Base-by-base conservation (phyloP, 2,329 filamentous ascomycete genomes). In the Trichoderma sp. region DNA sequence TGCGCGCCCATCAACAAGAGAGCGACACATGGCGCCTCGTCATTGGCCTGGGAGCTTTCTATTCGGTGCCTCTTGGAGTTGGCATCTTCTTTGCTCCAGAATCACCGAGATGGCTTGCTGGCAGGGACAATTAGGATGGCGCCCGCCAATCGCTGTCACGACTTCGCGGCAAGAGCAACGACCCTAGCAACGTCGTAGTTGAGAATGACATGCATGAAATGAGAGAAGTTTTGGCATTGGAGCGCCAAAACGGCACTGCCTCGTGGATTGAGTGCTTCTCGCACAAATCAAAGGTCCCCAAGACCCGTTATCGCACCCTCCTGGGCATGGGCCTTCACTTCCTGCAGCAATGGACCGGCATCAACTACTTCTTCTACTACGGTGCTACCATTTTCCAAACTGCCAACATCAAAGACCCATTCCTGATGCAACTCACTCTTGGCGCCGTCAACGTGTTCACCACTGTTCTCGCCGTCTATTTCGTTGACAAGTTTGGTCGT, bases 401-500 rank as follows among this genome's bases (percentile, higher is more conserved):
- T 1, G 87, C 90, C 3, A 90, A 89, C 68, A 83, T 92, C 56
- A 77, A 84, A 2, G 89, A 92, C 76, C 86, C 87, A 19, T 90
- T 89, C 72, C 80, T 87, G 67, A 90, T 87, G 0, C 88, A 90
- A 74, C 87, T 92, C 75, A 91, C 92, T 68, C 82, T 91, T 1
- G 84, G 84, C 19, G 86, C 84, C 6, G 88, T 92, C 71, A 92
- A 92, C 72, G 89, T 92, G 12, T 83, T 80, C 70, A 86, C 85
- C 75, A 91, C 90, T 17, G 87, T 92, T 70, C 83, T 84, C 39
- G 89, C 89, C 34, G 81, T 93, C 5, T 92, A 87, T 71, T 82
- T 92, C 25, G 89, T 92, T 1, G 89, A 92, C 74, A 84, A 84
- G 70, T 89, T 84, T 67, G 90, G 90, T 37, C 87, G 90, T n/a